Percentiles rank a stretch among this genome's conserved stretches.
phyloP scores from a whole-genome alignment of 352 stramenopile genomes.

The Phytophthora constricta region DNA sequence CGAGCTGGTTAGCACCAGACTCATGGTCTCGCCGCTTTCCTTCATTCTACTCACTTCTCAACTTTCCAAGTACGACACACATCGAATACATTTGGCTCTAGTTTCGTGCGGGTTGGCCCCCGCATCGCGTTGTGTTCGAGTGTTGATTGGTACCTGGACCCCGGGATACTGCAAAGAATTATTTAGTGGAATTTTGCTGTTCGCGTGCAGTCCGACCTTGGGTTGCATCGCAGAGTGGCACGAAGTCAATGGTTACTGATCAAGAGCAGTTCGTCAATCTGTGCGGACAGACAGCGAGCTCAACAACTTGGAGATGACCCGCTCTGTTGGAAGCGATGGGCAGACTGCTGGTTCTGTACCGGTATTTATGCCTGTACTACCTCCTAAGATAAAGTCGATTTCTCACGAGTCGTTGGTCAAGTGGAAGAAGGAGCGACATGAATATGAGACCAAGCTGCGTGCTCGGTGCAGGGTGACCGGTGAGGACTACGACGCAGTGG shows the following conservation, averaged over 20 bases:
- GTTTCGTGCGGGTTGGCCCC: too few species aligned
- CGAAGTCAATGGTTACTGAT: background rate
- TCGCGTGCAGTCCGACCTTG: background rate
- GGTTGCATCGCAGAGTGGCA: background rate
- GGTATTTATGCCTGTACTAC: background rate
- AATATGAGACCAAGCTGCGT: background rate
- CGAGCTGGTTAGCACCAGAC: too few species aligned
- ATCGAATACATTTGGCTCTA: too few species aligned
- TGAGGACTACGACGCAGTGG: background rate
- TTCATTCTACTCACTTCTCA: too few species aligned
- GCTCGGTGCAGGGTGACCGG: background rate
- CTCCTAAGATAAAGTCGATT: background rate
- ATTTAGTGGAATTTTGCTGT: background rate
- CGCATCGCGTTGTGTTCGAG: too few species aligned
- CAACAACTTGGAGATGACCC: background rate
- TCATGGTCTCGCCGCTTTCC: too few species aligned
- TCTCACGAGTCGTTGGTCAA: background rate
- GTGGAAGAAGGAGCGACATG: background rate
- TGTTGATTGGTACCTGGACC: too few species aligned
- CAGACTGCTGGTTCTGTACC: too few species aligned
- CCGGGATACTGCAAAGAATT: background rate
- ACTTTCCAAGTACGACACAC: too few species aligned
- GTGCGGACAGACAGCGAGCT: background rate
- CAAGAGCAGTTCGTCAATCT: background rate
- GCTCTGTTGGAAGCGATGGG: background rate